Percentiles rank a stretch among this genome's conserved stretches.
phyloP scores from a whole-genome alignment of 2,329 filamentous ascomycete genomes.

The Alternaria angustiovoidea region DNA sequence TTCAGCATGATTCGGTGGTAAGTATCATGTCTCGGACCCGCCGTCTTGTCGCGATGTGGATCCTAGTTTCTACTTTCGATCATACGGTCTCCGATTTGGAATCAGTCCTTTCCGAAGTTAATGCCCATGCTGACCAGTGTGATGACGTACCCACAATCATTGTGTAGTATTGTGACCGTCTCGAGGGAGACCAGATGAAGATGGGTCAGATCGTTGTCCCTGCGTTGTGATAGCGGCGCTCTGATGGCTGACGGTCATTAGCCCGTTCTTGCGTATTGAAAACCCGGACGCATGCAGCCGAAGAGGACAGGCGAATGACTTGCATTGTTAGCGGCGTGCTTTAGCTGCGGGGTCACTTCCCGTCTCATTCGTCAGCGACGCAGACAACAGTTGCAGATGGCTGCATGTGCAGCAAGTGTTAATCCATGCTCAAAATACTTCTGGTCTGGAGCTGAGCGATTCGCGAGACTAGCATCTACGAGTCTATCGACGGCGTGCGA shows the following conservation, averaged over 20 bases:
- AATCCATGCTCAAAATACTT: constrained; percentile 13
- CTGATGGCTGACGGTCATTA: constrained; percentile 31
- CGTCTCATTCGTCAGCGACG: constrained; percentile 34
- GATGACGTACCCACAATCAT: constrained; percentile 23
- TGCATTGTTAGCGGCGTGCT: constrained; percentile 47
- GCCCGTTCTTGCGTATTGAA: constrained; percentile 32
- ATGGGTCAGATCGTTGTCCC: constrained; percentile 30
- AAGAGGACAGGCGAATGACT: constrained; percentile 46
- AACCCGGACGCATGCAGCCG: constrained; percentile 30
- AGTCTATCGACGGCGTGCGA: constrained; percentile 4
- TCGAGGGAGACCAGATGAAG: constrained; percentile 24
- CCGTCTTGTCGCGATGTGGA: constrained; percentile 32
- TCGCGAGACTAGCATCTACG: constrained; percentile 3
- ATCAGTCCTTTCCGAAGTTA: constrained; percentile 19
- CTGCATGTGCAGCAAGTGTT: constrained; percentile 29
- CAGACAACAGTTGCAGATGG: constrained; percentile 26
- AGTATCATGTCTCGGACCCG: constrained; percentile 23
- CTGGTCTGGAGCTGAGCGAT: constrained; percentile 3
- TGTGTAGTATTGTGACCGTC: constrained; percentile 13
- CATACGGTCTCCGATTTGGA: constrained; percentile 21
- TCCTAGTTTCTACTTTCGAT: constrained; percentile 27
- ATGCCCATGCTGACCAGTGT: constrained; percentile 23
- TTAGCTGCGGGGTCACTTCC: constrained; percentile 40
- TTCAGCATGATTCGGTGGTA: constrained; percentile 31
- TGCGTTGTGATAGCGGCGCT: constrained; percentile 31